phyloP scores from a whole-genome alignment of 306 rosid species.

The Trifolium dubium region DNA sequence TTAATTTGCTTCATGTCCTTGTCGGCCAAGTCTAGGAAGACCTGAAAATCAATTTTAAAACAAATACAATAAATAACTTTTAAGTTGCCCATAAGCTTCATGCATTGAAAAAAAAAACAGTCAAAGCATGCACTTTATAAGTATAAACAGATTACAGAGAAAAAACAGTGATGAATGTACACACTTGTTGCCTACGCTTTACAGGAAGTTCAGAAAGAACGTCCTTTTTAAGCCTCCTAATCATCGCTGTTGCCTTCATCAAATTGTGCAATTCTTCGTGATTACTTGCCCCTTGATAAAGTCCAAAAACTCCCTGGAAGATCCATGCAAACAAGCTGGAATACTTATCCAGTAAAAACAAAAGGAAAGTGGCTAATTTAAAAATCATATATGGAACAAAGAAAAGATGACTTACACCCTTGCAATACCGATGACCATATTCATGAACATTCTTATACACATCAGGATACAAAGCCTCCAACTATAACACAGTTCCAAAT shows the following conservation, averaged over 20 bases:
- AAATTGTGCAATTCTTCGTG: slow-evolving; percentile 95
- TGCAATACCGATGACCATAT: slow-evolving; percentile 93
- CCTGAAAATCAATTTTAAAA: slow-evolving; percentile 55
- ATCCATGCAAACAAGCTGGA: slow-evolving; percentile 26
- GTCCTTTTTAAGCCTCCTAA: slow-evolving; percentile 92
- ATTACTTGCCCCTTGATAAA: slow-evolving; percentile 97
- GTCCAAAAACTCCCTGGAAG: slow-evolving; percentile 79
- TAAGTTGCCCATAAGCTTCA: neutral
- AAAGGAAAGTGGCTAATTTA: slow-evolving; percentile 34
- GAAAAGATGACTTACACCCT: slow-evolving; percentile 82
- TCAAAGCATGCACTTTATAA: slow-evolving; percentile 23
- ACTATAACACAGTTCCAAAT: slow-evolving; percentile 58
- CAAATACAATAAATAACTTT: slow-evolving; percentile 29
- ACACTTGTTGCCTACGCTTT: slow-evolving; percentile 95
- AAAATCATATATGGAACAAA: slow-evolving; percentile 22
- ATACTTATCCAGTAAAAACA: slow-evolving; percentile 29
- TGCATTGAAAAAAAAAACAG: slow-evolving; percentile 7
- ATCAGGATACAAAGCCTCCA: slow-evolving; percentile 95
- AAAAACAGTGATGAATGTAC: slow-evolving; percentile 34
- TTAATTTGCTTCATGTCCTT: slow-evolving; percentile 91
- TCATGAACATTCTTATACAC: slow-evolving; percentile 86
- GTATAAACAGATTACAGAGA: slow-evolving; percentile 20
- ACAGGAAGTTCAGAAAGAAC: slow-evolving; percentile 91
- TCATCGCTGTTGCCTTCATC: slow-evolving; percentile 93
- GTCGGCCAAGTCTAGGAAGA: slow-evolving; percentile 84